These are phyloP conservation scores for Penicillium atrosanguineum DNA, from an alignment of 495 filamentous ascomycete genomes.

Conservation along the genomic window DNA sequence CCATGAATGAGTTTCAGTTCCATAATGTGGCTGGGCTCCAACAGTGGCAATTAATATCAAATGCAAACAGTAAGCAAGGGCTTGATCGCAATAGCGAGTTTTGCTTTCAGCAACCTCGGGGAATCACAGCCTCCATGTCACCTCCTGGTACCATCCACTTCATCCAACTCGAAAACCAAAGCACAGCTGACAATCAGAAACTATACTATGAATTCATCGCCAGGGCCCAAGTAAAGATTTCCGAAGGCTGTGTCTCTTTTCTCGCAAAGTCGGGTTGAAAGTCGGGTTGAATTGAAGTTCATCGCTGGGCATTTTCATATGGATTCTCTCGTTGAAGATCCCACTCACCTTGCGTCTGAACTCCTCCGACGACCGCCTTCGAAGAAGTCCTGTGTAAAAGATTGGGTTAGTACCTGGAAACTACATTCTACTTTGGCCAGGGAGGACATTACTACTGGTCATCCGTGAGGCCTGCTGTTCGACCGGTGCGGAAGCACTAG, in stretches of 20 bases:
- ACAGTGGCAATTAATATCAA: no score
- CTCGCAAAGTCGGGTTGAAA: slow-evolving; percentile 11
- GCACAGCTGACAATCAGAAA: neutral
- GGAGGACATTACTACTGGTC: slow-evolving; percentile 11
- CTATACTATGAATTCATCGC: neutral
- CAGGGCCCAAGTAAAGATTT: slow-evolving; percentile 17
- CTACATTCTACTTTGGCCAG: neutral
- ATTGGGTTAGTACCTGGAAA: neutral
- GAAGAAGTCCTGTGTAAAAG: slow-evolving; percentile 18
- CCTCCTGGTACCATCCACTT: neutral
- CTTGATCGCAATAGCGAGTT: no score
- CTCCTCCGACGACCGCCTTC: slow-evolving; percentile 37
- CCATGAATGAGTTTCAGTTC: neutral
- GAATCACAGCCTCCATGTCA: neutral
- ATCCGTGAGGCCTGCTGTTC: slow-evolving; percentile 14
- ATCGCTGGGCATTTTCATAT: slow-evolving; percentile 22
- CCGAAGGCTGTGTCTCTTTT: slow-evolving; percentile 12
- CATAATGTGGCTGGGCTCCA: neutral
- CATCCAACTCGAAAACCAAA: neutral
- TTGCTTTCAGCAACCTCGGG: no score
- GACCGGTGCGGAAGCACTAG: neutral
- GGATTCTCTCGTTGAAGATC: slow-evolving; percentile 39
- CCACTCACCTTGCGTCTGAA: slow-evolving; percentile 38
- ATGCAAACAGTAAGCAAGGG: neutral
- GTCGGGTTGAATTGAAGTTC: slow-evolving; percentile 26